Percentiles rank a stretch among this genome's conserved stretches.
Evolutionary conservation across 139 green algal genomes (phyloP).

Genomic region (Micromonas commoda): DNA sequence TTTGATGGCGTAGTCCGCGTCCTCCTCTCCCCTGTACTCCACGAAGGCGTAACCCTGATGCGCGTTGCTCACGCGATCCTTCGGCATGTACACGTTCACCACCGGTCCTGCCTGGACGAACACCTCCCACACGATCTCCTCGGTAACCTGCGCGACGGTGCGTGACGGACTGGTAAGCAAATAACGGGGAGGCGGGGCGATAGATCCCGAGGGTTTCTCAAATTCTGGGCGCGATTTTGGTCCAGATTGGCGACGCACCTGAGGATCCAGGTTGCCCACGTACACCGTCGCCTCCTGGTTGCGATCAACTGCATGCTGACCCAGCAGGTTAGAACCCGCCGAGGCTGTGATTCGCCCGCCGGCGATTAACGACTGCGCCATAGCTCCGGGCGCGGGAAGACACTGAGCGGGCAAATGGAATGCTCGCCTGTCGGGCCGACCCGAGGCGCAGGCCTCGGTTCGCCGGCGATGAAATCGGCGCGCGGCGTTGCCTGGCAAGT

Average conservation of each 20-base stretch:
- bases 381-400: no score
- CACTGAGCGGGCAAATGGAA: no score
- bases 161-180: no score
- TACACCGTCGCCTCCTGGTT: conserved; percentile 94
- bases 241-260: conserved; percentile 40
- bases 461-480: no score
- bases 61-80: conserved; percentile 87
- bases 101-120: conserved; percentile 93
- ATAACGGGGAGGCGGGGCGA: no score
- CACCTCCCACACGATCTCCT: conserved; percentile 97
- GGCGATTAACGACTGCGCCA: not conserved
- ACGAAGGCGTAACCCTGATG: conserved; percentile 99
- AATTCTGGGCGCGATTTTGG: no score
- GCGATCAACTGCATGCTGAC: conserved; percentile 69
- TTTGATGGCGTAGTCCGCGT: conserved; percentile 94
- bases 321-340: conserved; percentile 88
- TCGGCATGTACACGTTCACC: conserved; percentile 94
- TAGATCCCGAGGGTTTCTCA: no score
- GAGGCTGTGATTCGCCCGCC: conserved; percentile 71
- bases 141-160: conserved; percentile 58
- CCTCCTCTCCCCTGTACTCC: conserved; percentile 84
- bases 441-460: no score
- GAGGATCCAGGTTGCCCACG: conserved; percentile 87
- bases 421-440: no score
- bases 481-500: no score